Percentiles rank a stretch among this genome's conserved stretches.
Conservation (phyloP, 306 rosid genomes). For the Arachis hypogaea region DNA sequence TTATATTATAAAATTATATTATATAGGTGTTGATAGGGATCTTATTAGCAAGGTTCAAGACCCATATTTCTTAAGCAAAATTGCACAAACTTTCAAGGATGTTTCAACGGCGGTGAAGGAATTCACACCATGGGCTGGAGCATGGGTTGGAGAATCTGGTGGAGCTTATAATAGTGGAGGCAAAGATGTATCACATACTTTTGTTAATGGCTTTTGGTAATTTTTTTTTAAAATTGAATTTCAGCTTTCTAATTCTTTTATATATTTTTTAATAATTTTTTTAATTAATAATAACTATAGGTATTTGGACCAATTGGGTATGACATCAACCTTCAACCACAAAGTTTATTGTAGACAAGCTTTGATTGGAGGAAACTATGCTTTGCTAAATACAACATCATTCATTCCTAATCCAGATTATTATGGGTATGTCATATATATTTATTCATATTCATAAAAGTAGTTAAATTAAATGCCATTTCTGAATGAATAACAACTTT, state of each 20-base stretch:
- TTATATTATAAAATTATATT: background rate
- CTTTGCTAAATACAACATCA: constrained; percentile 57
- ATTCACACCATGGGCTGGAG: constrained; percentile 49
- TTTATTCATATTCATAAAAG: background rate
- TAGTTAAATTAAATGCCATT: background rate
- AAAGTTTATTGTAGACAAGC: constrained; percentile 68
- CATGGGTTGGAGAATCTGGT: constrained; percentile 82
- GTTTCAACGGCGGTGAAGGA: constrained; percentile 29
- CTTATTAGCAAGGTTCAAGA: constrained; percentile 59
- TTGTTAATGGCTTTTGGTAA: constrained; percentile 69
- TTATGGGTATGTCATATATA: constrained; percentile 49
- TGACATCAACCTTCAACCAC: constrained; percentile 60
- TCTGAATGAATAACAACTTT: background rate
- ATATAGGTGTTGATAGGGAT: constrained; percentile 54
- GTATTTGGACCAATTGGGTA: constrained; percentile 75
- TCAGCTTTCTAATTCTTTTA: background rate
- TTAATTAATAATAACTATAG: constrained; percentile 17
- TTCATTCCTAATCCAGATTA: constrained; percentile 74
- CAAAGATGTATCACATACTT: constrained; percentile 60
- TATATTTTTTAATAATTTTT: too few species aligned
- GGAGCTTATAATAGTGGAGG: constrained; percentile 86
- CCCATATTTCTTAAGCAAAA: constrained; percentile 51
- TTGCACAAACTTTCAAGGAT: constrained; percentile 52
- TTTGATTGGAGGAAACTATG: constrained; percentile 75
- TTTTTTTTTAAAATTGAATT: background rate